Percentiles rank a stretch among this genome's conserved stretches.
Conservation (phyloP, 257 asterid genomes). For the Solanum dulcamara region DNA sequence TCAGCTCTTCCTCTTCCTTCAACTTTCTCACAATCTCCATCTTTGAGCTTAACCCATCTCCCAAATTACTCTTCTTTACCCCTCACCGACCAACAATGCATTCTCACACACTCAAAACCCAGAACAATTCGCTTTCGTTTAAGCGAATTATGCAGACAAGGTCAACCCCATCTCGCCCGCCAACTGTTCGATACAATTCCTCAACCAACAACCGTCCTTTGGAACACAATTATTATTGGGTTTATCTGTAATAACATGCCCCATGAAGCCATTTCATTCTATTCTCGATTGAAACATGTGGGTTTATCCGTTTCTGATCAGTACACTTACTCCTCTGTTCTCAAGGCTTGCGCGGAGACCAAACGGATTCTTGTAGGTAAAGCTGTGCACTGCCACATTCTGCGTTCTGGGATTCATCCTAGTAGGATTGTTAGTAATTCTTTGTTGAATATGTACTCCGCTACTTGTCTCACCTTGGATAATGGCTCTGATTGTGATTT, state of each 20-base stretch:
- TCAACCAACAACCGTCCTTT: conserved; percentile 71
- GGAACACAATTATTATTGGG: conserved; percentile 83
- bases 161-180: conserved; percentile 52
- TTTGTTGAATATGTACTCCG: conserved; percentile 68
- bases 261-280: conserved; percentile 52
- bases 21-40: conserved; percentile 20
- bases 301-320: conserved; percentile 33
- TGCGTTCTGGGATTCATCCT: conserved; percentile 45
- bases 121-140: conserved; percentile 73
- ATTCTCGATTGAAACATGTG: conserved; percentile 36
- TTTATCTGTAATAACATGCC: conserved; percentile 62
- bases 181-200: conserved; percentile 85
- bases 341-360: conserved; percentile 79
- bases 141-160: conserved; percentile 62
- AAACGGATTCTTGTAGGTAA: conserved; percentile 50
- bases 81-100: conserved; percentile 1
- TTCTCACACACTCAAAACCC: conserved; percentile 16
- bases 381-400: conserved; percentile 63
- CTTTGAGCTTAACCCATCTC: conserved; percentile 7
- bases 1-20: conserved; percentile 33
- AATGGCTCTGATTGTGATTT: conserved; percentile 16
- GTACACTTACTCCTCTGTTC: conserved; percentile 72
- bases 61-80: conserved; percentile 11
- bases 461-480: conserved; percentile 32
- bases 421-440: conserved; percentile 75